Conservation (phyloP, 2,329 filamentous ascomycete species). For the Sporothrix pallida region DNA sequence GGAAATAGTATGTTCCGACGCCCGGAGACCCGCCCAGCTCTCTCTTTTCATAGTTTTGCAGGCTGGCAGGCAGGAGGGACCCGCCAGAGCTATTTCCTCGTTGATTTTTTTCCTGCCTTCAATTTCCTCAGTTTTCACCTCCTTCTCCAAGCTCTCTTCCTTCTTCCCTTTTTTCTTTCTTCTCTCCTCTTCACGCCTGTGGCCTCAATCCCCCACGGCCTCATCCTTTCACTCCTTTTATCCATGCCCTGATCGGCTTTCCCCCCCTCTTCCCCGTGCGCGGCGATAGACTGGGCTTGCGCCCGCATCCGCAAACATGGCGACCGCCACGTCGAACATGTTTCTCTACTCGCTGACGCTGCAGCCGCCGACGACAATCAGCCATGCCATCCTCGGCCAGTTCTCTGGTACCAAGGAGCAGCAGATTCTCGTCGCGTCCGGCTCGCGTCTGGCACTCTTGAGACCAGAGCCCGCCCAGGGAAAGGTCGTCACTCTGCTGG, state of each 20-base stretch:
- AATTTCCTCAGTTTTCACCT: conserved; percentile 25
- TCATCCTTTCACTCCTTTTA: neutral
- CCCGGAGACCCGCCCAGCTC: conserved; percentile 24
- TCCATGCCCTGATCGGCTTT: conserved; percentile 31
- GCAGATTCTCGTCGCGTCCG: conserved; percentile 92
- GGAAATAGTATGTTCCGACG: conserved; percentile 36
- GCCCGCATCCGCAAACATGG: conserved; percentile 68
- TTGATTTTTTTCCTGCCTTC: conserved; percentile 35
- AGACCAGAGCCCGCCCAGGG: conserved; percentile 84
- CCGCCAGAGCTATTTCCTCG: conserved; percentile 31
- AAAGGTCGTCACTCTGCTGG: conserved; percentile 83
- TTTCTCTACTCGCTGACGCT: conserved; percentile 98
- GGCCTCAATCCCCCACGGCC: neutral
- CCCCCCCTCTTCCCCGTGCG: conserved; percentile 26
- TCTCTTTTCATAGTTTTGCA: neutral
- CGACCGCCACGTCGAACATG: conserved; percentile 91
- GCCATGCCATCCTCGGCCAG: conserved; percentile 90
- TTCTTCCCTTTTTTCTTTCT: neutral
- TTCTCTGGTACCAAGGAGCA: conserved; percentile 97
- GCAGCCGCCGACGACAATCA: conserved; percentile 86
- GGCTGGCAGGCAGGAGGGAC: neutral
- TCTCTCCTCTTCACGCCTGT: no score
- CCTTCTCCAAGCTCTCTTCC: neutral
- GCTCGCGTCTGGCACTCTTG: conserved; percentile 85
- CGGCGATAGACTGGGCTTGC: conserved; percentile 48